Conservation (phyloP, 108 stramenopile genomes). For the Bacterosira constricta region DNA sequence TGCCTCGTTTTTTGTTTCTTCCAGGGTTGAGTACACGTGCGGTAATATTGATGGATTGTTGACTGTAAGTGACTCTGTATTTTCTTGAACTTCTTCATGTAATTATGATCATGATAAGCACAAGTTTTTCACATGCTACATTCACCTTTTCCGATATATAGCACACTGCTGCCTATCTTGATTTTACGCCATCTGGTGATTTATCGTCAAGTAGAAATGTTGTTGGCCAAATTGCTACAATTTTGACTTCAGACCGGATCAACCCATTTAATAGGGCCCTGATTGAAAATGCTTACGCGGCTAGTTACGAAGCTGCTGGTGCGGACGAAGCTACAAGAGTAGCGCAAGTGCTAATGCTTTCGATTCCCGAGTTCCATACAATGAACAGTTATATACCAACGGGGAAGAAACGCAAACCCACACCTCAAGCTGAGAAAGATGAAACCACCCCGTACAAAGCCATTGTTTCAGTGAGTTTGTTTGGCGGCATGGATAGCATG, state of each 20-base stretch:
- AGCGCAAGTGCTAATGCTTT: conserved; percentile 10
- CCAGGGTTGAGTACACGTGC: too few species aligned
- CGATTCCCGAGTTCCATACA: conserved; percentile 28
- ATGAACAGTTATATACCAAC: conserved; percentile 1
- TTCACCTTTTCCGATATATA: too few species aligned
- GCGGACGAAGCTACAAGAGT: conserved; percentile 5
- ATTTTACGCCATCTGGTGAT: neutral
- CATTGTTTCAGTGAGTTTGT: conserved; percentile 6
- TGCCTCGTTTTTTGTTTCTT: too few species aligned
- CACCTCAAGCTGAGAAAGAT: conserved; percentile 1
- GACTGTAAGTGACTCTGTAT: too few species aligned
- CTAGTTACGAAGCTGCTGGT: neutral
- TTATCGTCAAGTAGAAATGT: neutral
- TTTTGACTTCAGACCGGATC: conserved; percentile 58
- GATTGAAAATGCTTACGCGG: conserved; percentile 1
- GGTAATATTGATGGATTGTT: too few species aligned
- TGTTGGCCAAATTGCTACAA: conserved; percentile 52
- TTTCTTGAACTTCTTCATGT: neutral
- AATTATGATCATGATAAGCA: neutral
- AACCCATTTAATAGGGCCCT: conserved; percentile 3
- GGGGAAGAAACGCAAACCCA: neutral
- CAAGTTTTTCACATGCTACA: too few species aligned
- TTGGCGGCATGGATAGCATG: conserved; percentile 41
- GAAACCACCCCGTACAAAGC: conserved; percentile 27
- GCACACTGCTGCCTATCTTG: conserved; percentile 4